Base-by-base conservation (phyloP, 352 stramenopile genomes). In the Aphanomyces invadans region DNA sequence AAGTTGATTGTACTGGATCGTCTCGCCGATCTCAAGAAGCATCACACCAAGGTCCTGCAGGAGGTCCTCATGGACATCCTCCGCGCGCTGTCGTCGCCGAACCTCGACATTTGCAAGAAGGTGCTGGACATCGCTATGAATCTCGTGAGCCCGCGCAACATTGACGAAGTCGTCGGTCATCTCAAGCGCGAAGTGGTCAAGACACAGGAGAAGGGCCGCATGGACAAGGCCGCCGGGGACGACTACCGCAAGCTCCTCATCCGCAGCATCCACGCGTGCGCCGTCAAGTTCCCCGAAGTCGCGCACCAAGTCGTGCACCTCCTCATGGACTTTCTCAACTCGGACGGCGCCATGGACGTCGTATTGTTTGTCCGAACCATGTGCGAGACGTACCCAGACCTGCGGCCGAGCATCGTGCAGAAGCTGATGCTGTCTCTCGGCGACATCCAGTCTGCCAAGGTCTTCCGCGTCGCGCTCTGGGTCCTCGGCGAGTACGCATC, bases 31-130 rank as follows among this genome's bases (percentile, higher is more conserved):
- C 81, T 99, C n/a, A 98, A 98, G 76, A 97, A 98, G 73, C 93
- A 97, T 71, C 89, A 97, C 69, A 90, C 86, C 26, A 99, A 99
- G 81, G 87, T 99, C 68, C 71, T 99, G 33, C 96, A 99, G 77
- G 97, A 99, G 71, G 89, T 99, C 36, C 78, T 99, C 57, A 99
- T 99, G 95, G 97, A 99, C 73, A 98, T 99, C 62, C 87, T 99
- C 73, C 86, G 97, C 42, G 97, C 93, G 31, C 78, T 99, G 7
- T 87, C 83, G 36, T 98, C 92, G 55, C 97, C 97, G 26, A 99
- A 98, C 72, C 85, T 98, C 9, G 95, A 99, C 73, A 98, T 99
- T 71, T 99, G 97, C 73, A 96, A 98, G 70, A 99, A 99, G 78
- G 96, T 98, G 28, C 75, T 99, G 12, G 88, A 98, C 70, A 97